Evolutionary conservation across 164 flowering plant species (phyloP), one percentile per base, ranked within the genome.

Genomic region (Nymphaea colorata): DNA sequence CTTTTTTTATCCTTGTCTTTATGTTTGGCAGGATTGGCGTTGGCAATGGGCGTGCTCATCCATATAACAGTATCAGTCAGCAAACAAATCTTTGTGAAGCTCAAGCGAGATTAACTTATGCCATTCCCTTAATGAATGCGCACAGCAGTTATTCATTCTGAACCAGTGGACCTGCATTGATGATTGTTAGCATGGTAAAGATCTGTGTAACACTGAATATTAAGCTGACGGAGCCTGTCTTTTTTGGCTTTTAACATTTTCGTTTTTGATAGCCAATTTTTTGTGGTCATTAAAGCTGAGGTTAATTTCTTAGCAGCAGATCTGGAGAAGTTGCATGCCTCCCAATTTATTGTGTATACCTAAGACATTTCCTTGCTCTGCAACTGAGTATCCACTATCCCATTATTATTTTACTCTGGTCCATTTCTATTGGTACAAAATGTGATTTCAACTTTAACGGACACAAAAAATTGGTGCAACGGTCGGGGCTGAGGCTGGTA

Each of bases 51-150:
- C 18, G 78, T 75, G 44, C 67, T 80, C 0, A n/a, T 44, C 42
- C 75, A 45, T 66, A 71, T 68, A 15, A 68, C 69, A 14, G n/a
- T 70, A 68, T 51, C 62, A 65, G 44, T 71, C 62, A 47, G 72
- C 66, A 57, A 66, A 47, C 69, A 64, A 64, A 71, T 71, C 65
- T 43, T 79, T 60, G 64, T 42, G 61, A 87, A 87, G 70, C 68
- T 59, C 82, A 87, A 87, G 81, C 69, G 61, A 8, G 89, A 86
- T 44, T 86, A 72, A 85, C 25, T 5, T 25, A 25, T 25, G 36
- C 36, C 36, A 25, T 25, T 45, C 5, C 11, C 53, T 10, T 5
- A 45, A 5, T 45, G 53, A 0, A 45, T 45, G 53, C 53, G 53
- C 5, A 25, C 36, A 25, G 36, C 36, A 25, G 36, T 1, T 1